Conservation (phyloP, 176 grass and related monocot genomes). For the Triticum aestivum region DNA sequence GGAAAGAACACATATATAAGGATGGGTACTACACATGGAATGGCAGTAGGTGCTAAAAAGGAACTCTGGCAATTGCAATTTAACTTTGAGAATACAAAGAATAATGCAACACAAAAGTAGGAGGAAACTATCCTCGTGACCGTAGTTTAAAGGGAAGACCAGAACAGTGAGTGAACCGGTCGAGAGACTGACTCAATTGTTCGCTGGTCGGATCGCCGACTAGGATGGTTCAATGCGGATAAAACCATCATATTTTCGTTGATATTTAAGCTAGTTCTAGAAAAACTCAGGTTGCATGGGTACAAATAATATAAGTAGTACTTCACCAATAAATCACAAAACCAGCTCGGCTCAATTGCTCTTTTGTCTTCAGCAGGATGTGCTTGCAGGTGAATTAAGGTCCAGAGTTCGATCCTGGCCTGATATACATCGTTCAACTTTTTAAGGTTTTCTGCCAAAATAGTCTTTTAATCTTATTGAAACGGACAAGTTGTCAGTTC, state of each 20-base stretch:
- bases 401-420: neutral
- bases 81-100: neutral
- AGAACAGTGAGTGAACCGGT: neutral
- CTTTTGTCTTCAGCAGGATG: too few species aligned
- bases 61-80: neutral
- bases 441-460: neutral
- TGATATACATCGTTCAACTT: neutral
- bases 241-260: neutral
- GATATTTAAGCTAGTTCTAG: neutral
- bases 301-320: neutral
- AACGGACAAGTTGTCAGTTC: neutral
- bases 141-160: neutral
- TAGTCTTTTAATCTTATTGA: neutral
- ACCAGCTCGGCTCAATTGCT: neutral
- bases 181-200: neutral
- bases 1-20: neutral
- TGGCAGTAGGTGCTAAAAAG: neutral
- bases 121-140: neutral
- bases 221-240: neutral
- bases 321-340: neutral
- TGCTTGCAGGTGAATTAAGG: neutral
- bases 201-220: neutral
- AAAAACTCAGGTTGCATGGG: neutral
- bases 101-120: conserved; percentile 4
- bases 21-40: neutral